Base-by-base conservation (phyloP, 192 early-diverging fungal species). In the Endogone sp. region DNA sequence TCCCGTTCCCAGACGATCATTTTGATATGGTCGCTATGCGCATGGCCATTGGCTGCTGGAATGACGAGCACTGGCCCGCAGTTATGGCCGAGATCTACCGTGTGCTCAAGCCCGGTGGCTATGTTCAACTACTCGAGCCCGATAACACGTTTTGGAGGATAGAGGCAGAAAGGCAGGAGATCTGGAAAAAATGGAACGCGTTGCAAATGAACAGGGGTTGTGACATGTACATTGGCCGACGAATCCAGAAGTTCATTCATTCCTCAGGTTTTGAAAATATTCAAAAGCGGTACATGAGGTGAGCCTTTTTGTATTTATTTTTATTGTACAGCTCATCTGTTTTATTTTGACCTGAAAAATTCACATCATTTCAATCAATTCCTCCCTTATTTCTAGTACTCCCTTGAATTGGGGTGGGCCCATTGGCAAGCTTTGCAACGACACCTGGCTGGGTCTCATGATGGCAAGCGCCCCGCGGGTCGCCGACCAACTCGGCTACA, bases 21-120 rank as follows among this genome's bases (percentile, higher is more conserved):
- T 65, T 76, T 57, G 75, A 76, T 59, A 64, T 69, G 9, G 61
- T 73, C 21, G 29, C 69, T 13, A 60, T 72, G 55, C 75, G 75
- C 22, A 31, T 69, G 4, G 30, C 72, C 3, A 32, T 68, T 31
- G n/a, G 56, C 4, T 63, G 65, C 30, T 26, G 69, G 24, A 58
- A 26, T 21, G 55, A 28, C n/a, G 22, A 65, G 0, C 29, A 76
- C 56, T 76, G 67, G 63, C 58, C 57, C 8, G 16, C 44, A 13
- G 62, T 68, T 4, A 10, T 76, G 6, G 30, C 37, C 20, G 66
- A 73, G 22, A 11, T 64, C 4, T 30, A 44, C 31, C 44, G 67
- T 29, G 56, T 72, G 29, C 29, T 76, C 3, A 76, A 72, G 27
- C 70, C 71, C 8, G 71, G 71, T 8, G 59, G 37, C 16, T 49